A percentile compares a stretch with the other conserved stretches of the same genome.
These are phyloP conservation scores for Cardamine occulta DNA, from an alignment of 345 rosid species.

Conservation along the genomic window DNA sequence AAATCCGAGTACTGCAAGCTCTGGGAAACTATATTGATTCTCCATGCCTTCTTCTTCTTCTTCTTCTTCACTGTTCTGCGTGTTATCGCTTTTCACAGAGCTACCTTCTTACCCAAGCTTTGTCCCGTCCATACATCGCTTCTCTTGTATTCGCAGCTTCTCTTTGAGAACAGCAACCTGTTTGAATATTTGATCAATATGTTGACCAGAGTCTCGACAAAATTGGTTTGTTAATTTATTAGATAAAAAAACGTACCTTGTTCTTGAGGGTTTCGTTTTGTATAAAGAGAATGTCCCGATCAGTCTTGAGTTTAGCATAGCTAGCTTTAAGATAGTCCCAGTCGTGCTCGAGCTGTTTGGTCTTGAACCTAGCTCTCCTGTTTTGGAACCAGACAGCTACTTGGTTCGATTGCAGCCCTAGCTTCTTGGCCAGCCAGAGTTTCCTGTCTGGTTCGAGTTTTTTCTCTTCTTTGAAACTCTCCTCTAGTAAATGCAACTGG, in stretches of 20 bases:
- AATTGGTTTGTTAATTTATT: neutral
- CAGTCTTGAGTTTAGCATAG: conserved; percentile 63
- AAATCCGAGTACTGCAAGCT: conserved; percentile 40
- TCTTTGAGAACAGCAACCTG: conserved; percentile 61
- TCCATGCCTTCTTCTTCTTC: neutral
- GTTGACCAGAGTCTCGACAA: neutral
- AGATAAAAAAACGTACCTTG: conserved; percentile 52
- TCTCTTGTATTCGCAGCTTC: conserved; percentile 46
- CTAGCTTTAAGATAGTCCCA: conserved; percentile 54
- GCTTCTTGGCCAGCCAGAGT: conserved; percentile 62
- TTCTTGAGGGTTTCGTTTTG: conserved; percentile 55
- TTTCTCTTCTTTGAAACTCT: conserved; percentile 67
- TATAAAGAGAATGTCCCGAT: conserved; percentile 53
- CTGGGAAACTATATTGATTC: conserved; percentile 41
- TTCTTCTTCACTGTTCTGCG: conserved; percentile 23
- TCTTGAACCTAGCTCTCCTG: conserved; percentile 74
- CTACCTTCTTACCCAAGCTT: conserved; percentile 39
- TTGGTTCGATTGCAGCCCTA: conserved; percentile 82
- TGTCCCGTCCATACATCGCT: neutral
- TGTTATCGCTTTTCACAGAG: conserved; percentile 3
- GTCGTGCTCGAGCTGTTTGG: conserved; percentile 69
- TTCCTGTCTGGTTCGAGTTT: conserved; percentile 80
- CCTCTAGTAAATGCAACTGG: conserved; percentile 73
- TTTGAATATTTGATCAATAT: conserved; percentile 12
- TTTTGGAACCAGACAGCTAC: conserved; percentile 88